phyloP scores from a whole-genome alignment of 176 grass and related monocot species.

The Cenchrus americanus region DNA sequence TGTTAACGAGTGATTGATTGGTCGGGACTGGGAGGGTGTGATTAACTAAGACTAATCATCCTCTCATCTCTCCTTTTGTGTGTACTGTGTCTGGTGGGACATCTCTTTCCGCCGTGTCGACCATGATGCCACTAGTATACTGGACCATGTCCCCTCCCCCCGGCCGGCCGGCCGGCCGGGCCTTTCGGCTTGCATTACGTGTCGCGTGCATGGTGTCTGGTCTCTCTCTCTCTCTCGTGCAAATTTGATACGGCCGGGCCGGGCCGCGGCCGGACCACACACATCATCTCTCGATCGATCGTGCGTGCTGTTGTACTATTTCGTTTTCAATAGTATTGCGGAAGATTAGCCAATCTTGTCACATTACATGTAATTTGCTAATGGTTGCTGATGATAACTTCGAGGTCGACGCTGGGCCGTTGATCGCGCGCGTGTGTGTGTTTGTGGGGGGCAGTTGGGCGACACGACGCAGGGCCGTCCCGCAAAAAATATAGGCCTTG shows the following conservation, averaged over 20 bases:
- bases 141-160: slow-evolving; percentile 36
- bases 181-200: slow-evolving; percentile 11
- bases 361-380: too few species aligned
- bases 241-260: not conserved
- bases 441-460: not conserved
- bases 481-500: too few species aligned
- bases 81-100: slow-evolving; percentile 5
- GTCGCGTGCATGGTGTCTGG: not conserved
- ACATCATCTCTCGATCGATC: not conserved
- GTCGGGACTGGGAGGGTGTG: not conserved
- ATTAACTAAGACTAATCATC: not conserved
- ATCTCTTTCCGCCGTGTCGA: slow-evolving; percentile 45
- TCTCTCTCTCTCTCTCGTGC: not conserved
- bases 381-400: not conserved
- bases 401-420: not conserved
- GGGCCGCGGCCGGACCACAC: not conserved
- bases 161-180: not conserved
- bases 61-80: too few species aligned
- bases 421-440: not conserved
- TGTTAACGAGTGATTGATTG: slow-evolving; percentile 23
- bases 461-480: slow-evolving; percentile 18
- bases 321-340: too few species aligned
- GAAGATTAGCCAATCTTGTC: not conserved
- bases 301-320: not conserved
- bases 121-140: slow-evolving; percentile 25